A percentile compares a stretch with the other conserved stretches of the same genome.
phyloP scores from a whole-genome alignment of 1,139 yeast species.

The Yamadazyma triangularis region DNA sequence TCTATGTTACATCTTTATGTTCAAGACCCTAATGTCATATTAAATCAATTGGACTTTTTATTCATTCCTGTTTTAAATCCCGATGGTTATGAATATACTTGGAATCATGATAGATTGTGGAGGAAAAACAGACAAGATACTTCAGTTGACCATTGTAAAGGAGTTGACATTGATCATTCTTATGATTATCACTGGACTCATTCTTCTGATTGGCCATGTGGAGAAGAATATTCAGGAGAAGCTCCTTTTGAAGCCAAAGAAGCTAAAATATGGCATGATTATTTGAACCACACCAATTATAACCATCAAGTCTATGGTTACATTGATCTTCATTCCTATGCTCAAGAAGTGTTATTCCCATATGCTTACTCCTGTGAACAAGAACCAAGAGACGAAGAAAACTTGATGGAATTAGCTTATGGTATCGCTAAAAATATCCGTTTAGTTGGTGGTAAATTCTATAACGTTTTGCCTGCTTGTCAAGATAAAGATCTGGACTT shows the following conservation, averaged over 20 bases:
- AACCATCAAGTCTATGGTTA: conserved; percentile 68
- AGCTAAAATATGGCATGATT: conserved; percentile 58
- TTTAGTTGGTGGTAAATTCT: conserved; percentile 54
- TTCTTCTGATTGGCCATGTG: conserved; percentile 68
- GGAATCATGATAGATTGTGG: conserved; percentile 83
- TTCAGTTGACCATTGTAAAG: conserved; percentile 60
- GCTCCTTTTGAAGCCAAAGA: conserved; percentile 74
- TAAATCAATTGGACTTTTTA: conserved; percentile 55
- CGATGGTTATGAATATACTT: conserved; percentile 83
- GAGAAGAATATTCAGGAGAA: conserved; percentile 79
- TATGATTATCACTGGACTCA: conserved; percentile 71
- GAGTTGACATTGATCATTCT: conserved; percentile 85
- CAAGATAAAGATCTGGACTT: conserved; percentile 69
- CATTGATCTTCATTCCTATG: conserved; percentile 78
- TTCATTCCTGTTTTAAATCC: conserved; percentile 85
- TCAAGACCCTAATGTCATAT: conserved; percentile 32
- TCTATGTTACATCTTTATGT: conserved; percentile 50
- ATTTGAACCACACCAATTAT: conserved; percentile 55
- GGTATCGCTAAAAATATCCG: conserved; percentile 75
- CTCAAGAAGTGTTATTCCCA: conserved; percentile 80
- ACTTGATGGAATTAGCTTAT: conserved; percentile 73
- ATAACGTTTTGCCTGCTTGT: conserved; percentile 74
- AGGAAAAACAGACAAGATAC: conserved; percentile 83
- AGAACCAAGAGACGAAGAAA: conserved; percentile 75
- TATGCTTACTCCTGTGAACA: conserved; percentile 75